Base-by-base conservation (phyloP, 495 filamentous ascomycete genomes). In the Talaromyces stipitatus region DNA sequence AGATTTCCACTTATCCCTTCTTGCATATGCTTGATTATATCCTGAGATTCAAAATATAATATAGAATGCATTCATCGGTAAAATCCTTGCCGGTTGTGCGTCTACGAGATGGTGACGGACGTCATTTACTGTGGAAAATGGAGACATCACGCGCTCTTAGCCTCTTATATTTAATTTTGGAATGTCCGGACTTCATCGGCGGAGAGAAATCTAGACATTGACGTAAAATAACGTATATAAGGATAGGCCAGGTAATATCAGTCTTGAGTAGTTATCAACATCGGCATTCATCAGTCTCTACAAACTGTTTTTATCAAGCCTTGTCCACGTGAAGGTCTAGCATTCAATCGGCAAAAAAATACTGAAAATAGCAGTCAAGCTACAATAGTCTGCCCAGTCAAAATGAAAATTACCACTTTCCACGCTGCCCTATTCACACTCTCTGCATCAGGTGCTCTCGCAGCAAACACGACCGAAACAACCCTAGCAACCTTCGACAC, bases 401-500 rank as follows among this genome's bases (percentile, higher is more conserved):
- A 26, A 26, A 48, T 48, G 45, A 48, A 26, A 20, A 4, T 26
- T n/a, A 24, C 45, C 8, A 41, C 16, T 16, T 16, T 48, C 45
- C 24, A 48, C 45, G 6, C 45, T 3, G 6, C 38, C 8, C 26
- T 55, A 22, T 16, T 43, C 24, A 32, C 38, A 38, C 32, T 55
- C 26, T 55, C 26, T 14, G 32, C 54, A n/a, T 16, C 33, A 4
- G 11, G 18, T 14, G n/a, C 23, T 11, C 3, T 45, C 5, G 38
- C 54, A 11, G 54, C 54, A 30, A 55, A 55, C 11, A 8, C 38
- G n/a, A 51, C 48, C 26, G 48, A 22, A 46, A 57, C 66, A 2
- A 62, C 70, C 22, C 65, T 67, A 2, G 67, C 75, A 58, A 71
- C 71, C 56, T 76, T 69, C 56, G 72, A 76, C 52, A 54, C 63